Base-by-base conservation (phyloP, 148 eudicot species). In the Arctostaphylos glauca region DNA sequence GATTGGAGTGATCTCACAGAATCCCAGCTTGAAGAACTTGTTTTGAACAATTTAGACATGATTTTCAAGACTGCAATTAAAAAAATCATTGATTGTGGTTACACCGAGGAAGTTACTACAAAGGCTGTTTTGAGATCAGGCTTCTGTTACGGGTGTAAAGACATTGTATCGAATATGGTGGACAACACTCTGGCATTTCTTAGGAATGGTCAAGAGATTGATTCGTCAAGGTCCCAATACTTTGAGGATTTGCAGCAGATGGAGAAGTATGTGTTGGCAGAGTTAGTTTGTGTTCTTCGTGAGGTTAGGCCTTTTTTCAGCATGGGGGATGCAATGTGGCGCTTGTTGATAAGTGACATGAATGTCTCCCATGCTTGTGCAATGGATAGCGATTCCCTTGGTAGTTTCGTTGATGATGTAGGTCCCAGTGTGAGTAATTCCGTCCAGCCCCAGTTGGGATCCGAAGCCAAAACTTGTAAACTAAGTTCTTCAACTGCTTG, bases 291-390 rank as follows among this genome's bases (percentile, higher is more conserved):
- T 85, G 92, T 91, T 81, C 87, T 96, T 64, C 91, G 92, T 79
- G 96, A 92, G 84, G 94, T 93, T 76, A 93, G 93, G 84, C 99
- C 98, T 78, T 90, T 88, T 80, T 93, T 92, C 81, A 96, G 99
- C 89, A 92, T 87, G 2, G 99, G 99, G 46, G 98, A 96, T 82
- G 97, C 99, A 67, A 90, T 96, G 99, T 96, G 99, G 99, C 91
- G 92, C 78, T 87, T 96, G 87, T 88, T 96, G 77, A 88, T 96
- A 80, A 90, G 93, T 85, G 99, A 96, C 84, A 92, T 96, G 99
- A 93, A 91, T 85, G 92, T 96, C 66, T 93, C 99, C 38, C 97
- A 92, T 88, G 99, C 97, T 43, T 96, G 98, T 89, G 93, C 94
- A 62, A 89, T 91, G 92, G 94, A 96, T 70, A 77, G 84, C 81